Evolutionary conservation across 192 early-diverging fungal genomes (phyloP), one percentile per base, ranked within the genome.

Genomic region (Umbelopsis sp.): DNA sequence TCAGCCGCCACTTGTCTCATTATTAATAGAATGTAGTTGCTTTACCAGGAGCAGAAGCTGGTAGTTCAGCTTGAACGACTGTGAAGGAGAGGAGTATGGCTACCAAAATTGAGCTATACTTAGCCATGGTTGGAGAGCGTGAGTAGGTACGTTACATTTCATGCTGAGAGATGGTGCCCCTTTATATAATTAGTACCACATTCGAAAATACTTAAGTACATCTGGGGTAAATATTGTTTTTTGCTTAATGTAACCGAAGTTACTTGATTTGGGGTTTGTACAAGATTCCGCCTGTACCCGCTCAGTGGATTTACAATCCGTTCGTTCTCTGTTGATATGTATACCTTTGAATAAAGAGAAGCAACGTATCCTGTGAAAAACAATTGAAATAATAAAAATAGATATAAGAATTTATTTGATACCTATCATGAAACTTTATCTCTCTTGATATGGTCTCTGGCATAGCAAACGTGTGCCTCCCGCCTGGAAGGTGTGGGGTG

Each of bases 61-160:
- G 31, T 31, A 62, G 45, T 36, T 59, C 53, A 32, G 62, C 29
- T 10, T 22, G 22, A 53, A 50, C 69, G 8, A 45, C 54, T 12
- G 71, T 65, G 44, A 71, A 71, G 44, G 71, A 49, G 32, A 71
- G 56, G 7, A 59, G 52, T 43, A 71, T 38, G 12, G 71, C 71
- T 22, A 71, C 71, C 11, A 71, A 34, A 34, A 71, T 71, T 21
- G 32, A 47, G 31, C 52, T 59, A 17, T 65, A 36, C 44, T 47
- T 71, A 44, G 71, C 43, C 71, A 71, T 71, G n/a, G 24, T 32
- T 71, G 56, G 25, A 34, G 52, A 34, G 26, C 29, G 4, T 25
- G 25, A 2, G 26, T 20, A 62, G 14, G 31, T 29, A n/a, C 6
- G 21, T 20, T 32, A 5, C 9, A 6, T 36, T 16, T 14, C 7